phyloP scores from a whole-genome alignment of 140 eudicot genomes.

The Eryngium alpinum region DNA sequence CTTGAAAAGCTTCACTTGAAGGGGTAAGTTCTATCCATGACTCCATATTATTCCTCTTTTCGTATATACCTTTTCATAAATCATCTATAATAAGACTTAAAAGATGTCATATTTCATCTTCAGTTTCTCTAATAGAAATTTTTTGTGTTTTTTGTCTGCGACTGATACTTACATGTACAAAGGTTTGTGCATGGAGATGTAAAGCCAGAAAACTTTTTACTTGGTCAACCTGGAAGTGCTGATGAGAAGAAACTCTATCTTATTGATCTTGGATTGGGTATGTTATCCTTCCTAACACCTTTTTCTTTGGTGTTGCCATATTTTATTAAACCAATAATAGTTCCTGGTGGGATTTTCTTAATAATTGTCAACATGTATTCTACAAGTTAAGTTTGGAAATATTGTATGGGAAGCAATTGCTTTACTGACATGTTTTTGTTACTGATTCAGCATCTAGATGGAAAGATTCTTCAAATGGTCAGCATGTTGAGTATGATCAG shows the following conservation, averaged over 20 bases:
- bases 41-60: neutral
- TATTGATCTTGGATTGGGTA: conserved; percentile 98
- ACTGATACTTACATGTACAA: neutral
- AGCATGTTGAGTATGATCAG: conserved; percentile 96
- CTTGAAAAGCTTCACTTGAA: conserved; percentile 96
- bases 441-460: conserved; percentile 77
- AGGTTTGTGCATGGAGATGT: conserved; percentile 99
- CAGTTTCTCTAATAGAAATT: neutral
- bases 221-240: conserved; percentile 85
- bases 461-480: conserved; percentile 89
- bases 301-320: neutral
- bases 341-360: neutral
- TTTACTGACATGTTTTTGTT: conserved; percentile 4
- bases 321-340: neutral
- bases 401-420: neutral
- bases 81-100: neutral
- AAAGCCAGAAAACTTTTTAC: conserved; percentile 95
- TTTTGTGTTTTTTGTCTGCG: neutral
- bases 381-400: neutral
- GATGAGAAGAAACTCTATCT: conserved; percentile 98
- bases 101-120: neutral
- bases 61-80: neutral
- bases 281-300: conserved; percentile 9
- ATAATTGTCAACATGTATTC: neutral
- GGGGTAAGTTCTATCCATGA: conserved; percentile 42